A percentile compares a stretch with the other conserved stretches of the same genome.
Conservation (phyloP, 2,329 filamentous ascomycete genomes). For the Colletotrichum lindemuthianum region DNA sequence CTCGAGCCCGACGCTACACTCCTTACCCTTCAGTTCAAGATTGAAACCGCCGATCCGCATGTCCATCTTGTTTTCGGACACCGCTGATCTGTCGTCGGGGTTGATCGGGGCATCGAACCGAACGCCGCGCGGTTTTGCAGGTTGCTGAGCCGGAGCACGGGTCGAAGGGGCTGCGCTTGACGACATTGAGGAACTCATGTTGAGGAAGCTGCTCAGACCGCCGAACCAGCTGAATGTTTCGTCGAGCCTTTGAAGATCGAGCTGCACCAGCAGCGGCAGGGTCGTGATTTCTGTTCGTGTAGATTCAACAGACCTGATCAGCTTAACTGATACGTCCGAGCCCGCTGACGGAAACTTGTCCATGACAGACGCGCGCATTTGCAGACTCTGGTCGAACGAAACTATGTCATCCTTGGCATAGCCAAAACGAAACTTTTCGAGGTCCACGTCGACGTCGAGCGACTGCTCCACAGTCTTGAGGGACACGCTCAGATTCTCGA, state of each 20-base stretch:
- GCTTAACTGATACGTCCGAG: conserved; percentile 66
- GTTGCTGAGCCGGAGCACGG: conserved; percentile 49
- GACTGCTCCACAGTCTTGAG: conserved; percentile 42
- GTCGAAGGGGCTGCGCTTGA: conserved; percentile 70
- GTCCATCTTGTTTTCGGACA: conserved; percentile 74
- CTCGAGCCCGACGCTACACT: conserved; percentile 78
- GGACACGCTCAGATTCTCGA: conserved; percentile 55
- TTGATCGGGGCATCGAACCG: conserved; percentile 65
- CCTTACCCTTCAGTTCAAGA: conserved; percentile 80
- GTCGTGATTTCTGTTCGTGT: conserved; percentile 75
- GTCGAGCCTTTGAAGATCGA: conserved; percentile 85
- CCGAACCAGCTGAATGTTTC: conserved; percentile 91
- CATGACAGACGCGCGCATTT: conserved; percentile 68
- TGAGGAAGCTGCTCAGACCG: conserved; percentile 89
- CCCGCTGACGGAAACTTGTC: conserved; percentile 68
- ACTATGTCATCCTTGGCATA: conserved; percentile 71
- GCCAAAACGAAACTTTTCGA: conserved; percentile 70
- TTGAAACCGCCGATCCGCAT: conserved; percentile 79
- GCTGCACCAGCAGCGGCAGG: conserved; percentile 76
- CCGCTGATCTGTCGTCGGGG: conserved; percentile 57
- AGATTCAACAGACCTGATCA: conserved; percentile 55
- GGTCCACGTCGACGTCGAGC: conserved; percentile 52
- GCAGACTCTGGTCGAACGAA: conserved; percentile 67
- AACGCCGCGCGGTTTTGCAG: conserved; percentile 64
- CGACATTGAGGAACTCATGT: conserved; percentile 85